These are phyloP conservation scores for Datura wrightii DNA, from an alignment of 257 asterid genomes.

Conservation along the genomic window DNA sequence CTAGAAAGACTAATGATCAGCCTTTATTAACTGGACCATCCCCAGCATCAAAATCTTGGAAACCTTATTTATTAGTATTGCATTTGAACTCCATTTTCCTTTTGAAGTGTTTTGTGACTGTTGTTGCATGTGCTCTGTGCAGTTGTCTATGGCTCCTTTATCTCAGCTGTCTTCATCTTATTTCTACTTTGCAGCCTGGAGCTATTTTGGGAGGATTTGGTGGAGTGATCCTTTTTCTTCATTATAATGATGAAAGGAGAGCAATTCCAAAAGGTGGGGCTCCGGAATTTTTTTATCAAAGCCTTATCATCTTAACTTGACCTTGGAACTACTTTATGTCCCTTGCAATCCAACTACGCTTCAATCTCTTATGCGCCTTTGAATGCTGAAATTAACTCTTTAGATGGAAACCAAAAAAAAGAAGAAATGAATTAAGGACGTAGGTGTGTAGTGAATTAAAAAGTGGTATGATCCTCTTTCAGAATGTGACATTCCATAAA, in stretches of 20 bases:
- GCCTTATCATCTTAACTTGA: background rate
- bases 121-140: constrained; percentile 17
- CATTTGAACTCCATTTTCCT: constrained; percentile 41
- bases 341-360: background rate
- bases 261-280: constrained; percentile 79
- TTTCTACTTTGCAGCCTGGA: constrained; percentile 81
- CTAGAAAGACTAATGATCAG: constrained; percentile 38
- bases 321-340: background rate
- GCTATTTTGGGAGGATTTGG: constrained; percentile 73
- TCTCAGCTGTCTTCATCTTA: constrained; percentile 46
- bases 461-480: background rate
- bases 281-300: background rate
- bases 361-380: background rate
- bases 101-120: constrained; percentile 31
- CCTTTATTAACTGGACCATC: constrained; percentile 46
- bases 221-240: constrained; percentile 66
- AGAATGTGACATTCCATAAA: background rate
- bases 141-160: constrained; percentile 23
- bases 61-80: constrained; percentile 63
- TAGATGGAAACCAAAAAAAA: background rate
- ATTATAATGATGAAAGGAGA: constrained; percentile 86
- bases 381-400: constrained; percentile 16
- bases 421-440: background rate
- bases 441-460: background rate
- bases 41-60: constrained; percentile 54